phyloP scores from a whole-genome alignment of 2,329 filamentous ascomycete species.

The Diplodia seriata region DNA sequence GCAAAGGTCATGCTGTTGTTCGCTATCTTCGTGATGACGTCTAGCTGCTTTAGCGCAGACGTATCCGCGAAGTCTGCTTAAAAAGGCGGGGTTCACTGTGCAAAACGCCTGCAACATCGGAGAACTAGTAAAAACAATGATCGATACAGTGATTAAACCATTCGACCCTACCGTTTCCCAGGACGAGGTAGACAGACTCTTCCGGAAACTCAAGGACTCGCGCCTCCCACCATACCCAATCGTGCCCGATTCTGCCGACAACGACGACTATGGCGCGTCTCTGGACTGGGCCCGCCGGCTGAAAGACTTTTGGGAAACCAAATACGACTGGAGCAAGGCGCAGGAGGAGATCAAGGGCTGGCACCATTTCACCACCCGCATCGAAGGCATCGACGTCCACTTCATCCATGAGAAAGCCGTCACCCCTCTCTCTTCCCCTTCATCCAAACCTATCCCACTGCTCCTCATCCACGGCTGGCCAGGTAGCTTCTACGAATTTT shows the following conservation, averaged over 20 bases:
- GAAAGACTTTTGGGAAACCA: constrained; percentile 45
- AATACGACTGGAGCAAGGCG: constrained; percentile 45
- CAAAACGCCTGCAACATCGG: too few species aligned
- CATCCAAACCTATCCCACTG: constrained; percentile 48
- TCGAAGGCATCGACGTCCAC: constrained; percentile 48
- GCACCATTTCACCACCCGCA: constrained; percentile 46
- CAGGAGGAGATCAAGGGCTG: constrained; percentile 45
- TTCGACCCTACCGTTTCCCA: constrained; percentile 46
- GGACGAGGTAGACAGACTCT: constrained; percentile 47
- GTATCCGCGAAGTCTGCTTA: background rate
- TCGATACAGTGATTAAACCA: constrained; percentile 39
- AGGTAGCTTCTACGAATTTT: constrained; percentile 55
- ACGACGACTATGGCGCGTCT: constrained; percentile 43
- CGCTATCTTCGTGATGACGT: constrained; percentile 4
- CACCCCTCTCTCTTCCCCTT: constrained; percentile 33
- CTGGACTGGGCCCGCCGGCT: constrained; percentile 46
- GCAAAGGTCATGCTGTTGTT: too few species aligned
- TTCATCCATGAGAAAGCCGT: constrained; percentile 49
- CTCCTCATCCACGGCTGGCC: constrained; percentile 56
- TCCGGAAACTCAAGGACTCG: constrained; percentile 47
- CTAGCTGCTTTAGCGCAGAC: constrained; percentile 6
- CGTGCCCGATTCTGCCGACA: constrained; percentile 45
- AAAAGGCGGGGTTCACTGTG: background rate
- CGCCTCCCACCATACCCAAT: constrained; percentile 44
- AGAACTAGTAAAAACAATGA: background rate